These are phyloP conservation scores for Lipomyces japonicus DNA, from an alignment of 805 yeast genomes.

Conservation along the genomic window DNA sequence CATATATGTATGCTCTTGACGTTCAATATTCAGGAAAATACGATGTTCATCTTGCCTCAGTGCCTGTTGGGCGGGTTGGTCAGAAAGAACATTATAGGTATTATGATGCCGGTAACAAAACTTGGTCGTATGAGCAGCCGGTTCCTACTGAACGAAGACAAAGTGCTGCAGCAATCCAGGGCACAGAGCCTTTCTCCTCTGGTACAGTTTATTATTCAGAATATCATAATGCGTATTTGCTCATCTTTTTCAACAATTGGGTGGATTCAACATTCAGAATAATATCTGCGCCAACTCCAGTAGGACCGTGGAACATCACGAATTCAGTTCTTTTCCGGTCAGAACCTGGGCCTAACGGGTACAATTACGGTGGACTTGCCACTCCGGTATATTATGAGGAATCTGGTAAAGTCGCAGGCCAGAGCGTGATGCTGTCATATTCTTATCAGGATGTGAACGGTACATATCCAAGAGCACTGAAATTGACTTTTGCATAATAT, in stretches of 20 bases:
- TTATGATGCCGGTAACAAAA: constrained; percentile 9
- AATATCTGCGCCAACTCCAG: constrained; percentile 19
- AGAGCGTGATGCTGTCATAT: constrained; percentile 12
- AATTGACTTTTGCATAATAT: constrained; percentile 3
- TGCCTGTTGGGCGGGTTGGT: constrained; percentile 3
- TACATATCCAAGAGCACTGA: constrained; percentile 13
- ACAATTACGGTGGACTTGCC: constrained; percentile 24
- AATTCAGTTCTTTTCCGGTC: constrained; percentile 6
- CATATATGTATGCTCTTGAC: constrained; percentile 23
- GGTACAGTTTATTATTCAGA: constrained; percentile 23
- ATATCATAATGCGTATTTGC: constrained; percentile 21
- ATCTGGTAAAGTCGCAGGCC: constrained; percentile 9
- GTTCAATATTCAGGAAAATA: constrained; percentile 8
- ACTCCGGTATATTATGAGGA: constrained; percentile 12
- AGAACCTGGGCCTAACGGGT: constrained; percentile 11
- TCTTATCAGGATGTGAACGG: constrained; percentile 16
- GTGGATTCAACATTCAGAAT: constrained; percentile 20
- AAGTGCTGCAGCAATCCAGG: constrained; percentile 18
- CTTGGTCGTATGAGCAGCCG: constrained; percentile 15
- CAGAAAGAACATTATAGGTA: constrained; percentile 9
- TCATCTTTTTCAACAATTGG: constrained; percentile 21
- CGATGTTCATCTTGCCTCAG: constrained; percentile 27
- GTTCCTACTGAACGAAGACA: constrained; percentile 20
- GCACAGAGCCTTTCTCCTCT: constrained; percentile 18
- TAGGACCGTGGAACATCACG: constrained; percentile 24